Conservation (phyloP, 225 moss, liverwort and hornwort genomes). For the Thuidium tamariscinum region DNA sequence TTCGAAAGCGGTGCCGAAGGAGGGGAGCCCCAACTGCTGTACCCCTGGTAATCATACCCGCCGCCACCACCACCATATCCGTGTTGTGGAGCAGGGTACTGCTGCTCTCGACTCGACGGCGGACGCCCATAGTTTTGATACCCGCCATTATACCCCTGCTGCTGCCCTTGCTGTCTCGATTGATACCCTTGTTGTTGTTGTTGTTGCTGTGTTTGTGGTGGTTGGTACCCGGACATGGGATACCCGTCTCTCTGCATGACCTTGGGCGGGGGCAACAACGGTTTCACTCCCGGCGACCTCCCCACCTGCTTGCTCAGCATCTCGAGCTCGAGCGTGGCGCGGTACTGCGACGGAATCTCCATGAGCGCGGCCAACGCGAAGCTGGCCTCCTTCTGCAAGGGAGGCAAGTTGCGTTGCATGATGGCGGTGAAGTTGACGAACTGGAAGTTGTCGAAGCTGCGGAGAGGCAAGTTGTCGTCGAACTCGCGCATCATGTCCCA, state of each 20-base stretch:
- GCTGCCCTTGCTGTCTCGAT: not conserved
- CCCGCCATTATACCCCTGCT: not conserved
- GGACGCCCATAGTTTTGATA: constrained; percentile 9
- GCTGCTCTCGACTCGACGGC: constrained; percentile 1
- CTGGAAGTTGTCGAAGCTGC: constrained; percentile 96
- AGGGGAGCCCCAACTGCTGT: not conserved
- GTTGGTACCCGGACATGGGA: not conserved
- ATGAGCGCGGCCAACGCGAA: constrained; percentile 85
- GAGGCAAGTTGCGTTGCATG: constrained; percentile 40
- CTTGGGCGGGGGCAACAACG: constrained; percentile 61
- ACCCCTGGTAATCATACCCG: not conserved
- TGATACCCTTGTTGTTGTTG: not conserved
- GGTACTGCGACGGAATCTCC: constrained; percentile 84
- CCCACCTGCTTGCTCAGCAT: constrained; percentile 49
- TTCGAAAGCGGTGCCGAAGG: constrained; percentile 10
- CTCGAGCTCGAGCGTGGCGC: constrained; percentile 61
- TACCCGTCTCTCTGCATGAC: constrained; percentile 30
- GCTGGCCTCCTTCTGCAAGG: constrained; percentile 43
- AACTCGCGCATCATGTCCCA: constrained; percentile 99
- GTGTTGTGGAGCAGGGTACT: not conserved
- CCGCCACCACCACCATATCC: not conserved
- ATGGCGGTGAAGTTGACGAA: constrained; percentile 86
- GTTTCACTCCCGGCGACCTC: not conserved
- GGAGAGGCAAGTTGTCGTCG: constrained; percentile 74
- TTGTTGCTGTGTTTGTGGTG: not conserved